Base-by-base conservation (phyloP, 2,329 filamentous ascomycete species). In the Plectosphaerella cucumerina region DNA sequence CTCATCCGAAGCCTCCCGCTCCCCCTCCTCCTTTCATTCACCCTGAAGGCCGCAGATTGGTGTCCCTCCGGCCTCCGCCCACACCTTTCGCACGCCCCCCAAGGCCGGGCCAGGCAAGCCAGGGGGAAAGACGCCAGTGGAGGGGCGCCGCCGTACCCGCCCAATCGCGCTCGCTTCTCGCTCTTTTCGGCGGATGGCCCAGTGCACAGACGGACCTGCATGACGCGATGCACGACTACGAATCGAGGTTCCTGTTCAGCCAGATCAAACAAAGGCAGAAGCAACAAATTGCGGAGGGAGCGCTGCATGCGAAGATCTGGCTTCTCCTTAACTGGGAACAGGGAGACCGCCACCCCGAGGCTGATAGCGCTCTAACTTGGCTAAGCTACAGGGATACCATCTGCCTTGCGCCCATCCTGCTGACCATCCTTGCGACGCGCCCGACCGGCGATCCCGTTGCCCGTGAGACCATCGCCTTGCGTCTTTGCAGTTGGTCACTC, bases 161-260 rank as follows among this genome's bases (percentile, higher is more conserved):
- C 39, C 39, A 42, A 42, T 42, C n/a, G 17, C 39, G 39, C 10
- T 42, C 39, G 39, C 39, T 18, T 20, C 17, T 42, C 18, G 18
- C 39, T 42, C 39, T 18, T 18, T 42, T 42, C 39, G 39, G 39
- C 39, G 39, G 39, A 42, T 14, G 33, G 26, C 6, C 39, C 31
- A 17, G 51, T 56, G 56, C 48, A 58, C 55, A 54, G 56, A 57
- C 56, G 41, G 45, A 50, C 52, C 46, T 57, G 56, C 56, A 58
- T 53, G 44, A 54, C 35, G 48, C 49, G 45, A 57, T 48, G 51
- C 45, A 47, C 18, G 45, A 34, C 22, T 50, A 52, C 52, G 43
- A 56, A 55, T 51, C 21, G 34, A 53, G 39, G 11, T 21, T 20
- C 39, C n/a, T 17, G 39, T 42, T 42, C 18, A 42, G n/a, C 12